These are phyloP conservation scores for Colletotrichum acutatum DNA, from an alignment of 2,329 filamentous ascomycete species.

Conservation along the genomic window DNA sequence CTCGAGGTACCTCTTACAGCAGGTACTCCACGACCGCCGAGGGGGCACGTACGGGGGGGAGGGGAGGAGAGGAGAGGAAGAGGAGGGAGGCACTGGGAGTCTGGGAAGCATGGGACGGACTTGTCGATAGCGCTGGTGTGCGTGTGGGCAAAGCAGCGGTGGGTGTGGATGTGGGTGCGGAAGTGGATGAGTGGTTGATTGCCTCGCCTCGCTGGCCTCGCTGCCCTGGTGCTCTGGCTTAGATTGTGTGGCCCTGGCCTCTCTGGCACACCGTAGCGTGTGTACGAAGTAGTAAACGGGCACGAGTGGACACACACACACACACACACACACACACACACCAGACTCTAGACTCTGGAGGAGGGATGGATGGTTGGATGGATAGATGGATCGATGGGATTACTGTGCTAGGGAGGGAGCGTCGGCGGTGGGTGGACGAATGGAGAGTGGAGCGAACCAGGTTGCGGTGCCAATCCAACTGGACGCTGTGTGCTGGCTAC, in stretches of 20 bases:
- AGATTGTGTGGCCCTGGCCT: neutral
- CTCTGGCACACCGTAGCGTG: too few species aligned
- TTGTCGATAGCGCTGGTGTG: slow-evolving; percentile 29
- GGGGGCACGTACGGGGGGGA: neutral
- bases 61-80: neutral
- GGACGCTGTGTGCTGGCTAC: neutral
- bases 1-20: neutral
- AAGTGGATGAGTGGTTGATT: slow-evolving; percentile 6
- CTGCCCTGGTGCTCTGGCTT: neutral
- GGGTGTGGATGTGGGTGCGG: slow-evolving; percentile 14
- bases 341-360: neutral
- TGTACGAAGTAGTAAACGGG: too few species aligned
- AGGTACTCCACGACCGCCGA: slow-evolving; percentile 2
- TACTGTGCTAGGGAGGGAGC: slow-evolving; percentile 11
- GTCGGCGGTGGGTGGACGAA: neutral
- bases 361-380: slow-evolving; percentile 7
- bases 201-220: slow-evolving; percentile 13
- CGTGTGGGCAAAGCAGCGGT: slow-evolving; percentile 9
- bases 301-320: neutral
- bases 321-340: neutral
- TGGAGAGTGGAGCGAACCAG: slow-evolving; percentile 26
- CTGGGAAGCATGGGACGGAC: slow-evolving; percentile 26
- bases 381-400: slow-evolving; percentile 9
- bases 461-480: slow-evolving; percentile 22
- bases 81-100: neutral